Evolutionary conservation across 768 basidiomycete species (phyloP).

Genomic region (Neoboletus subvelutipes): DNA sequence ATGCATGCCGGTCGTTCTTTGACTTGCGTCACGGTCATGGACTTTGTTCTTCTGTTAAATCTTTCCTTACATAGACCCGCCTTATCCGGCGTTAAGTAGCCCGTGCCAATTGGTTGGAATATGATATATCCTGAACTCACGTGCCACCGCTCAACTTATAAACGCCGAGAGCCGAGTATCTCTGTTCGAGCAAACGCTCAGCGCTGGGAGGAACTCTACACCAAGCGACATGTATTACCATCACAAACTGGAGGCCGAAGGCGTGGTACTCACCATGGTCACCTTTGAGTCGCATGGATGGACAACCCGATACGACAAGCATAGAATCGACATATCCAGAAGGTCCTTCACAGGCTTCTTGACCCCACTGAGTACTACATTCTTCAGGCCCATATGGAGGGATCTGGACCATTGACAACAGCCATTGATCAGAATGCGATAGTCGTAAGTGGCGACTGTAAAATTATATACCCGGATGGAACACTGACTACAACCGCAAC

Average conservation of each 20-base stretch:
- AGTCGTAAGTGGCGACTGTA: not conserved
- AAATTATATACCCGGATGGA: not conserved
- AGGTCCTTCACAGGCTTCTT: slow-evolving; percentile 5
- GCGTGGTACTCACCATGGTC: not conserved
- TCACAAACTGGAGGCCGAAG: slow-evolving; percentile 3
- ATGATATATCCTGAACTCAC: too few relatives aligned
- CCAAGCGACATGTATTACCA: not conserved
- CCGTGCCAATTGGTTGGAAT: too few relatives aligned
- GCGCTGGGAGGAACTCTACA: not conserved
- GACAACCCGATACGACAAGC: not conserved
- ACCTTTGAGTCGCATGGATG: not conserved
- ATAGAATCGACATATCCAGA: slow-evolving; percentile 6
- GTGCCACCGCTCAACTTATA: too few relatives aligned
- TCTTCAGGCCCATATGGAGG: too few relatives aligned
- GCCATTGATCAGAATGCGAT: not conserved
- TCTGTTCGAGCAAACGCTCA: too few relatives aligned
- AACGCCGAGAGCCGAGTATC: slow-evolving; percentile 4
- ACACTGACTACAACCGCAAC: not conserved
- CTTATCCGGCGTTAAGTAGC: too few relatives aligned
- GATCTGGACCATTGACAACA: not conserved
- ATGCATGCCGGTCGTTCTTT: not conserved
- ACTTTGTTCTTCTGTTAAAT: slow-evolving; percentile 4
- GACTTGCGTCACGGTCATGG: not conserved
- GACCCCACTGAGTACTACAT: not conserved
- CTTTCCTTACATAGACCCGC: slow-evolving; percentile 7